Base-by-base conservation (phyloP, 2,329 filamentous ascomycete species). In the Ascochyta fabae region DNA sequence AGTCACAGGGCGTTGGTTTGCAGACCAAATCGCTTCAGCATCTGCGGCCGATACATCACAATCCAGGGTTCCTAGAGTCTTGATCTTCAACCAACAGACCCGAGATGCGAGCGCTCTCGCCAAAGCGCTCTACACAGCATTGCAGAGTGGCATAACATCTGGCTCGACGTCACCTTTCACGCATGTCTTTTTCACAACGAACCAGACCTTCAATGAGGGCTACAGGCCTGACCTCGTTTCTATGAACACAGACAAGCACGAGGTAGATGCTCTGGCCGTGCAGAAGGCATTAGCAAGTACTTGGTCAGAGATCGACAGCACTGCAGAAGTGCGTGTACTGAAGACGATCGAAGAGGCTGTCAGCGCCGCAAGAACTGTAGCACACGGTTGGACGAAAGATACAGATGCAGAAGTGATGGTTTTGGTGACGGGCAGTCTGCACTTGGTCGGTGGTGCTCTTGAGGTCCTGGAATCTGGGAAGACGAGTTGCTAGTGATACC, bases 21-120 rank as follows among this genome's bases (percentile, higher is more conserved):
- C 84, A 7, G 70, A 74, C 40, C 74, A 65, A 59, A 76, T 70
- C 34, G 61, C 68, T 12, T 66, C 73, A 15, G 73, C 75, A 40
- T 72, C 74, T 10, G 68, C 74, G 5, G 66, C 74, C 6, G 55
- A 55, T n/a, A 60, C 57, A 63, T 48, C 49, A 22, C 50, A 61
- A 4, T 48, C 53, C 12, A 51, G 57, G 19, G 49, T 59, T 9
- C 69, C 78, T 6, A 79, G 91, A 0, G 80, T 89, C 53, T 78
- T 98, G 41, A 83, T 98, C 43, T 98, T 98, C 81, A 97, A 97
- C 75, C 94, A 97, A 75, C 92, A 96, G 70, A 92, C 91, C 9
- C 86, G 92, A 29, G 88, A 96, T 68, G 90, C 90, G 5, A 77
- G 80, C 4, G 79, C 83, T 15, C 81, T 96, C 1, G 83, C 94